Base-by-base conservation (phyloP, 768 basidiomycete genomes). In the Leccinum uliginosum region DNA sequence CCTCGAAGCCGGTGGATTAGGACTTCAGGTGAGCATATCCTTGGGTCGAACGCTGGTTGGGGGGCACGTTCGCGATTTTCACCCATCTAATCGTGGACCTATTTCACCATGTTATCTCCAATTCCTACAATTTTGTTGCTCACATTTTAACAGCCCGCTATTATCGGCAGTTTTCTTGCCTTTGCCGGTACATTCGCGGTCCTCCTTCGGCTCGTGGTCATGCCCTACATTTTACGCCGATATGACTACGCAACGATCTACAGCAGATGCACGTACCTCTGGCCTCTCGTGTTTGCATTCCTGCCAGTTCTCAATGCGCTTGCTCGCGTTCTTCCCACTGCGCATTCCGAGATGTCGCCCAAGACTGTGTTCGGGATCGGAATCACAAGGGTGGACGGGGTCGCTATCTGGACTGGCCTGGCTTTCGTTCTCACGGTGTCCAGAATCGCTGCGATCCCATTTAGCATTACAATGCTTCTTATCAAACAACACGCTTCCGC, bases 161-260 rank as follows among this genome's bases (percentile, higher is more conserved):
- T 83, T 59, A 86, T 84, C 51, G 84, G 84, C 5, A 77, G 77
- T 54, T 75, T 80, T 21, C 79, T 85, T 44, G 78, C 83, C 9
- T 67, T 76, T 26, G 76, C 79, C 3, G 82, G 81, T 34, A 56
- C 64, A n/a, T 72, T 80, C 38, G 74, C 83, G 4, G 75, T 76
- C 19, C 45, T 71, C 6, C 74, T 82, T 38, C 83, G 83, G 59
- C 64, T 84, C 15, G 66, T 77, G 56, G 60, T 77, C 47, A 74
- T 84, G 71, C 83, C 83, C 14, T 57, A 62, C 15, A 49, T 61
- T 38, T 21, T 61, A 17, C 50, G 26, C n/a, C 60, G 50, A 45
- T 61, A 49, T 6, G 54, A 60, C 32, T 60, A 62, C 14, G 46
- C 45, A 26, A 44, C 38, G 21, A 52, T 40, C 3, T 61, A 52